Conservation (phyloP, 2,329 filamentous ascomycete genomes). For the Penicillium sumatraense region DNA sequence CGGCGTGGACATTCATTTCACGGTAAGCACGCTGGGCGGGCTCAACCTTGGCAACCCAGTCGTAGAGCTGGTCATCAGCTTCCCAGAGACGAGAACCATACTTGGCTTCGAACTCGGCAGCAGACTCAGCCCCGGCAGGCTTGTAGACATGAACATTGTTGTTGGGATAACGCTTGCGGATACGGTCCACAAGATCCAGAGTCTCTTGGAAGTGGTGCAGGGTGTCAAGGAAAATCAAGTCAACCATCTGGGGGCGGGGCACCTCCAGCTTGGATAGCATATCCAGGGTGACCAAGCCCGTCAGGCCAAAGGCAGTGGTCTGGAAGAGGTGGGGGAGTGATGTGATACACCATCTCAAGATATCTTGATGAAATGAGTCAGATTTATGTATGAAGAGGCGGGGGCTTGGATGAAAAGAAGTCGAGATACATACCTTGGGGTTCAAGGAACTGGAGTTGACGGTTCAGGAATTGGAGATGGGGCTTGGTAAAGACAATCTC, state of each 20-base stretch:
- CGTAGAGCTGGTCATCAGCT: conserved; percentile 84
- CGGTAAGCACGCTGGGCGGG: conserved; percentile 89
- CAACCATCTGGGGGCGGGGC: conserved; percentile 54
- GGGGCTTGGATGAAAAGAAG: conserved; percentile 6
- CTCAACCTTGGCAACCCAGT: conserved; percentile 97
- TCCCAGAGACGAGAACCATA: conserved; percentile 88
- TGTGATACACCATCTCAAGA: conserved; percentile 88
- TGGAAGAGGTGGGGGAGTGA: conserved; percentile 89
- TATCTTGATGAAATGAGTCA: conserved; percentile 58
- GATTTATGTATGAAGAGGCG: conserved; percentile 5
- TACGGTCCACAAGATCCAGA: conserved; percentile 71
- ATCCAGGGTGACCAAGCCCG: conserved; percentile 80
- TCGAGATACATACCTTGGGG: conserved; percentile 64
- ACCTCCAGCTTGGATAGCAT: conserved; percentile 60
- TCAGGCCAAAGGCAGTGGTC: conserved; percentile 81
- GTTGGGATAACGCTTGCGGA: conserved; percentile 76
- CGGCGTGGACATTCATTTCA: conserved; percentile 83
- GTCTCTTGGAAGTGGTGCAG: conserved; percentile 83
- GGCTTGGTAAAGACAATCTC: conserved; percentile 83
- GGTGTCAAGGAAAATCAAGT: conserved; percentile 77
- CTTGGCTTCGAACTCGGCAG: conserved; percentile 76
- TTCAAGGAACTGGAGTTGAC: conserved; percentile 83
- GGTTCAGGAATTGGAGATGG: conserved; percentile 89
- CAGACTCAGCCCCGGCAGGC: conserved; percentile 74
- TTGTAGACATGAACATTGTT: conserved; percentile 87